A percentile compares a stretch with the other conserved stretches of the same genome.
Evolutionary conservation across 1,139 yeast species (phyloP).

Genomic region (Kurtzmaniella natalensis): DNA sequence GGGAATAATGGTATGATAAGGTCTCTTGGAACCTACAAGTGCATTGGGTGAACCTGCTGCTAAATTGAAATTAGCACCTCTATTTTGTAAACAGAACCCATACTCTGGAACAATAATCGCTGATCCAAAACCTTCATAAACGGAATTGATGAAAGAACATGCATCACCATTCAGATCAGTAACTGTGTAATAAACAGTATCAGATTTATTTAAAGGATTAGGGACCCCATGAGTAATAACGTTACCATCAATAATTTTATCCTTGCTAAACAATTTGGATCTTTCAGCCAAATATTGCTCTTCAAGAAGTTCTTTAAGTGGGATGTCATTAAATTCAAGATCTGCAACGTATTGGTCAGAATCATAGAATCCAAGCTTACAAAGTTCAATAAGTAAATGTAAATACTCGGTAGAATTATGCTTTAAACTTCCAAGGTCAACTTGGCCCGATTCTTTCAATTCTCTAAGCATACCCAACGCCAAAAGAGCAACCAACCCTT

Average conservation of each 20-base stretch:
- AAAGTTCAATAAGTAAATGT: slow-evolving; percentile 64
- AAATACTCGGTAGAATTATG: slow-evolving; percentile 73
- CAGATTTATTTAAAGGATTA: slow-evolving; percentile 60
- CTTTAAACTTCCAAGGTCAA: slow-evolving; percentile 42
- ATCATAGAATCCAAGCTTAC: slow-evolving; percentile 71
- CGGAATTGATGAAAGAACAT: slow-evolving; percentile 76
- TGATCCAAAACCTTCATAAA: slow-evolving; percentile 68
- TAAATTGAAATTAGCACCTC: slow-evolving; percentile 74
- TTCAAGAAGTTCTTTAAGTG: slow-evolving; percentile 32
- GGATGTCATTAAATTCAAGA: slow-evolving; percentile 39
- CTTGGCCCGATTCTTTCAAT: slow-evolving; percentile 42
- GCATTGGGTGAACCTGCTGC: slow-evolving; percentile 55
- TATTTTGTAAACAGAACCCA: slow-evolving; percentile 72
- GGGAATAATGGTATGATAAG: slow-evolving; percentile 84
- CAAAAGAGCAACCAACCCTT: slow-evolving; percentile 68
- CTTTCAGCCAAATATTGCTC: slow-evolving; percentile 46
- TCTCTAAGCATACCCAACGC: slow-evolving; percentile 64
- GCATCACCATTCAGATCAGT: slow-evolving; percentile 74
- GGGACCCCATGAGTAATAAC: slow-evolving; percentile 54
- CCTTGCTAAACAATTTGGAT: slow-evolving; percentile 41
- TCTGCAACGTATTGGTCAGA: slow-evolving; percentile 75
- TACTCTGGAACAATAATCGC: slow-evolving; percentile 62
- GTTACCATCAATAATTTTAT: slow-evolving; percentile 37
- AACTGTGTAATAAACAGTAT: slow-evolving; percentile 72
- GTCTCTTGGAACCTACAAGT: slow-evolving; percentile 66